Evolutionary conservation across 2,329 filamentous ascomycete species (phyloP).

Genomic region (Fusarium hostae): DNA sequence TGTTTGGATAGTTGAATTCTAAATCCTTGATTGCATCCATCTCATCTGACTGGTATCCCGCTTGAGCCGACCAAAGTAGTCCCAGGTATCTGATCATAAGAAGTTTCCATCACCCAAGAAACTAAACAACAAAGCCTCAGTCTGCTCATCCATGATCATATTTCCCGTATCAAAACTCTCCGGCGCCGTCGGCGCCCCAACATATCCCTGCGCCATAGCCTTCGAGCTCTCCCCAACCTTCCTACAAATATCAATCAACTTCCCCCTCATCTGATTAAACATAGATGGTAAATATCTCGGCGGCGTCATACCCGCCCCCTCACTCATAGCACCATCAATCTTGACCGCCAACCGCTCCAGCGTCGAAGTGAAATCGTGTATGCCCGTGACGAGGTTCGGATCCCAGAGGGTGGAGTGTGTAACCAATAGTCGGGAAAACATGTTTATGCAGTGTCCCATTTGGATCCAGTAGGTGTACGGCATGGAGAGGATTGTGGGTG

Average conservation of each 20-base stretch:
- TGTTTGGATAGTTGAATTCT: no score
- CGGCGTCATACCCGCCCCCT: slow-evolving; percentile 1
- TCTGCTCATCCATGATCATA: slow-evolving; percentile 6
- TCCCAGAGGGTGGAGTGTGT: slow-evolving; percentile 14
- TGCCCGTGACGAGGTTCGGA: not conserved
- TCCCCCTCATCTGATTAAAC: slow-evolving; percentile 1
- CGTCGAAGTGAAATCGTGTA: not conserved
- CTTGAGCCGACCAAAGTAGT: no score
- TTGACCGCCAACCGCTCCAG: not conserved
- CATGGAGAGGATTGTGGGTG: slow-evolving; percentile 5
- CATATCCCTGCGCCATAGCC: not conserved
- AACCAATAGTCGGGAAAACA: slow-evolving; percentile 13
- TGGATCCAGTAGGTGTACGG: slow-evolving; percentile 18
- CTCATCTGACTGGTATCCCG: not conserved
- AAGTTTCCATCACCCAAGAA: not conserved
- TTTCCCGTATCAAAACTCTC: not conserved
- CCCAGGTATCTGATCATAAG: no score
- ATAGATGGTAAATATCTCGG: not conserved
- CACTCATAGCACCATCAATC: not conserved
- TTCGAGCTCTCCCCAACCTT: slow-evolving; percentile 2
- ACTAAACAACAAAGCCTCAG: not conserved
- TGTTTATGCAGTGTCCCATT: slow-evolving; percentile 11
- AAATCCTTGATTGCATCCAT: no score
- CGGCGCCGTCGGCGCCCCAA: not conserved
- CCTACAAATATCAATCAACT: not conserved